Conservation (phyloP, 139 green algal species). For the Chlamydomonas sp. region DNA sequence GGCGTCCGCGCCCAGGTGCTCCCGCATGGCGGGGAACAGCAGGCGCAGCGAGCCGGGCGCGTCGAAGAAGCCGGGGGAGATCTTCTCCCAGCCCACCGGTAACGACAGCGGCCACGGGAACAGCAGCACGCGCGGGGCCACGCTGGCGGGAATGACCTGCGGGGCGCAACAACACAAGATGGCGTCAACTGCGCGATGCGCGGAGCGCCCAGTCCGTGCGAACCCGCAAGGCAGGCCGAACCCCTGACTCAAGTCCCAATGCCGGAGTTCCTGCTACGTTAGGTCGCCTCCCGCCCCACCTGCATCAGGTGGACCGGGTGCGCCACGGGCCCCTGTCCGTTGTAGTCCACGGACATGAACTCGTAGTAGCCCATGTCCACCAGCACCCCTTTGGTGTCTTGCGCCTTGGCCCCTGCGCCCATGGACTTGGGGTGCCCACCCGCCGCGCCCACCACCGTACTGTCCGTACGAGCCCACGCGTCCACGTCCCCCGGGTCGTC, state of each 20-base stretch:
- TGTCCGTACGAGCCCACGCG: conserved; percentile 43
- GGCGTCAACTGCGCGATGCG: background rate
- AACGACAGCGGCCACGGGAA: conserved; percentile 58
- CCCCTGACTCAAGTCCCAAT: too few species aligned
- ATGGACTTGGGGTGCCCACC: background rate
- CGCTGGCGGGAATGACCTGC: conserved; percentile 32
- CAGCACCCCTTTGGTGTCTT: conserved; percentile 45
- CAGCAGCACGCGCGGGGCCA: conserved; percentile 55
- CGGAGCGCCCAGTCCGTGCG: too few species aligned
- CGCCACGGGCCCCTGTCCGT: background rate
- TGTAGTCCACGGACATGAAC: conserved; percentile 28
- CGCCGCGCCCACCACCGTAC: background rate
- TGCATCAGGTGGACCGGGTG: conserved; percentile 50
- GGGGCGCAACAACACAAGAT: background rate
- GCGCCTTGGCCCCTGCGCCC: background rate
- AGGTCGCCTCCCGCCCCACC: background rate
- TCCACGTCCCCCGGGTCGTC: conserved; percentile 42
- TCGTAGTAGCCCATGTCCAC: conserved; percentile 59
- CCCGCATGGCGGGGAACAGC: conserved; percentile 55
- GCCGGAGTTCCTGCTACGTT: background rate
- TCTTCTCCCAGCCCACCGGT: conserved; percentile 50
- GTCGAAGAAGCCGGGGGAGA: conserved; percentile 63
- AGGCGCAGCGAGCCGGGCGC: conserved; percentile 51
- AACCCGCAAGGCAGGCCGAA: too few species aligned
- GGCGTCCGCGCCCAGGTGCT: conserved; percentile 30